Conservation (phyloP, 169 alveolate species). For the Plasmodium adleri region DNA sequence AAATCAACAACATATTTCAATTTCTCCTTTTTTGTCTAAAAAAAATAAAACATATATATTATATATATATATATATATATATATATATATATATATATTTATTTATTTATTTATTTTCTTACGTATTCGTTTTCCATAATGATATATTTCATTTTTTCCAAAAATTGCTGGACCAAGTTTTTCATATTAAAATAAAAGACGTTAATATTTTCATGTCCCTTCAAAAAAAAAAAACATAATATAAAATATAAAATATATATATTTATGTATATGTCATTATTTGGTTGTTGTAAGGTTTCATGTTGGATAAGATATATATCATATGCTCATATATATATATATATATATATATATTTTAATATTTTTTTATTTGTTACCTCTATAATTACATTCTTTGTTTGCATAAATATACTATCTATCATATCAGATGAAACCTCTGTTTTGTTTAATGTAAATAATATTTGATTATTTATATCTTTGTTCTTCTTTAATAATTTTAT, state of each 20-base stretch:
- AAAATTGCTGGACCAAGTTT: conserved; percentile 48
- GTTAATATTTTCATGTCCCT: conserved; percentile 55
- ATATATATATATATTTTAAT: background rate
- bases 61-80: background rate
- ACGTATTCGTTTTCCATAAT: conserved; percentile 44
- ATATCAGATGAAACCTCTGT: conserved; percentile 56
- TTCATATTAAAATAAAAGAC: conserved; percentile 40
- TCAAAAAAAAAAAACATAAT: conserved; percentile 1
- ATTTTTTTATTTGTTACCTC: conserved; percentile 10
- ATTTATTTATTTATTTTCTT: conserved; percentile 3
- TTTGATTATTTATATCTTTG: conserved; percentile 21
- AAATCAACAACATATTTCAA: conserved; percentile 26
- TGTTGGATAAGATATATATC: background rate
- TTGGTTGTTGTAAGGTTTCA: background rate
- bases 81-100: background rate
- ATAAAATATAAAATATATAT: background rate
- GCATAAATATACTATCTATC: conserved; percentile 61
- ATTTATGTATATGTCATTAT: background rate
- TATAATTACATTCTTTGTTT: conserved; percentile 45
- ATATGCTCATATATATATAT: background rate
- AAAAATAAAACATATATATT: background rate
- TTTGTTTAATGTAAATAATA: conserved; percentile 30
- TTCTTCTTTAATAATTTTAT: conserved; percentile 21
- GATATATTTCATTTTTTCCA: conserved; percentile 41
- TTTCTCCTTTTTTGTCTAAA: conserved; percentile 43